A percentile compares a stretch with the other conserved stretches of the same genome.
phyloP scores from a whole-genome alignment of 2,329 filamentous ascomycete species.

The Hirsutella rhossiliensis region DNA sequence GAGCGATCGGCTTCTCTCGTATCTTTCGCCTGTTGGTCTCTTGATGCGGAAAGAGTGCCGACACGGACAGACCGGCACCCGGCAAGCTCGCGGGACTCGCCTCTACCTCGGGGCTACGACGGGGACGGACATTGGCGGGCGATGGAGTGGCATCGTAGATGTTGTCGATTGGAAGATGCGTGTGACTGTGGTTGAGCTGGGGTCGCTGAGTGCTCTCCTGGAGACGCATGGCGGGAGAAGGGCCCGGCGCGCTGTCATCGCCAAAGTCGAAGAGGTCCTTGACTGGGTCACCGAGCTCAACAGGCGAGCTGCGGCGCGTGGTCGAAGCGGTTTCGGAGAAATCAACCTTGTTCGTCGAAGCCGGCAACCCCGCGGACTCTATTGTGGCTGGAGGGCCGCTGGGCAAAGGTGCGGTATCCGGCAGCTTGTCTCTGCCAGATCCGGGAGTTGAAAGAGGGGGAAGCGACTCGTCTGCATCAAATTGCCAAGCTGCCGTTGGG shows the following conservation, averaged over 20 bases:
- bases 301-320: slow-evolving; percentile 17
- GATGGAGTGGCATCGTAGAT: slow-evolving; percentile 14
- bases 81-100: background rate
- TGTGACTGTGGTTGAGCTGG: background rate
- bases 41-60: no score
- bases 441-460: slow-evolving; percentile 16
- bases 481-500: slow-evolving; percentile 10
- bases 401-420: slow-evolving; percentile 18
- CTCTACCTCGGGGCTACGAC: background rate
- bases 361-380: background rate
- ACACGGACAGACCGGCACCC: no score
- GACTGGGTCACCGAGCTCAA: slow-evolving; percentile 2
- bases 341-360: slow-evolving; percentile 10
- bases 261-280: slow-evolving; percentile 9
- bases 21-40: no score
- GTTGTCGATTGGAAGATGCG: slow-evolving; percentile 14
- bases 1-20: no score
- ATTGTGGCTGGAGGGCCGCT: background rate
- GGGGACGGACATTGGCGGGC: background rate
- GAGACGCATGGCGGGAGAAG: slow-evolving; percentile 2
- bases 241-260: slow-evolving; percentile 5
- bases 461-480: slow-evolving; percentile 9
- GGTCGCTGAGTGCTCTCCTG: slow-evolving; percentile 1
- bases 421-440: slow-evolving; percentile 11
- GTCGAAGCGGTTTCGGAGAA: slow-evolving; percentile 25